Evolutionary conservation across 352 stramenopile genomes (phyloP).

Genomic region (Globisporangium recalcitrans): DNA sequence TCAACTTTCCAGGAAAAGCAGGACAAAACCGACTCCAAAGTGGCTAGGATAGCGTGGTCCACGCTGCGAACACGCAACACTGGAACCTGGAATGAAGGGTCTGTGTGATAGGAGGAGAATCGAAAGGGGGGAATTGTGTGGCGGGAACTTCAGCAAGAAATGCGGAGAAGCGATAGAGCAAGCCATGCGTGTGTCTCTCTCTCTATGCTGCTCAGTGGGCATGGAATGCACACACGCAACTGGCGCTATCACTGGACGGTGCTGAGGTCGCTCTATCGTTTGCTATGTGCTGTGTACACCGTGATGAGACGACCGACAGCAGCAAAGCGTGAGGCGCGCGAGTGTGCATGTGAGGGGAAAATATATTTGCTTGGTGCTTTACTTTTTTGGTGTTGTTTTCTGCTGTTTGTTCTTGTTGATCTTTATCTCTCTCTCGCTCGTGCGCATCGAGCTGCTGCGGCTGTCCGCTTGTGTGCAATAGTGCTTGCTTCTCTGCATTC

Average conservation of each 20-base stretch:
- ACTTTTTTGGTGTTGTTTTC: conserved; percentile 7
- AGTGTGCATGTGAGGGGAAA: background rate
- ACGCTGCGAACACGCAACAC: background rate
- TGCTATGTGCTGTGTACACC: background rate
- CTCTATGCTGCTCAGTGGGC: background rate
- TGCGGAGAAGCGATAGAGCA: background rate
- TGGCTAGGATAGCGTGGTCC: background rate
- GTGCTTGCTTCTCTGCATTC: background rate
- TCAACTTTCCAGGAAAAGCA: background rate
- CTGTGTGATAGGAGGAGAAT: background rate
- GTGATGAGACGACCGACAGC: background rate
- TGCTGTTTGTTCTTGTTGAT: conserved; percentile 1
- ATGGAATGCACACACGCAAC: background rate
- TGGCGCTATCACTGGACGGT: background rate
- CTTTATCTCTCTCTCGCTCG: conserved; percentile 6
- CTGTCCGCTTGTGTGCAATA: background rate
- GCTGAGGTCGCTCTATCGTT: background rate
- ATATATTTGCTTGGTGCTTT: conserved; percentile 7
- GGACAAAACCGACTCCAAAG: conserved; percentile 3
- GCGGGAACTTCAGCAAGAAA: background rate
- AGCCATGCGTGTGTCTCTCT: background rate
- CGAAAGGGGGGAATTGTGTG: background rate
- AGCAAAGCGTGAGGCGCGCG: background rate
- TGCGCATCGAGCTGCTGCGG: background rate
- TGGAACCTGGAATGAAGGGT: background rate